Evolutionary conservation across 345 rosid genomes (phyloP), one percentile per base, ranked within the genome.

Genomic region (Raphanus raphanistrum): DNA sequence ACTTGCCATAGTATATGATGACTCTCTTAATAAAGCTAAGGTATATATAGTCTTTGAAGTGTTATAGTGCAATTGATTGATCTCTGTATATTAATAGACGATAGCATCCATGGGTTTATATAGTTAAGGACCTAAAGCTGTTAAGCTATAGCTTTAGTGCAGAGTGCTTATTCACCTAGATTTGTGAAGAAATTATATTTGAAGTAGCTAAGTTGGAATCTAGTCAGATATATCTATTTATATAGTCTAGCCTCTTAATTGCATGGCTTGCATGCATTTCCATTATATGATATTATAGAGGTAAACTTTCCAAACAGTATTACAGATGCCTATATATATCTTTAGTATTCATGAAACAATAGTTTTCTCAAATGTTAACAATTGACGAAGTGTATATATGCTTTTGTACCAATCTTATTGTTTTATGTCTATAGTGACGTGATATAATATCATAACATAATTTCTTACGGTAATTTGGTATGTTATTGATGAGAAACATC

Each of bases 1-100:
- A 43, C 73, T 73, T 41, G 65, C 65, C 82, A 79, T 78, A 66
- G 63, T 63, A 45, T 57, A 36, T 58, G 12, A 43, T n/a, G 55
- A 50, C n/a, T 59, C 16, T 60, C 15, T 59, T 12, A 60, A 27
- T 12, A 27, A 11, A 60, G 17, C 64, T 60, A 28, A 28, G 64
- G 7, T 5, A 27, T 60, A 25, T 58, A 12, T 60, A 60, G 64
- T 28, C 64, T 60, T 60, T 28, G 17, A 13, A 13, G 21, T 29
- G 21, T 61, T 10, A 21, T 21, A 61, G 36, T 4, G 63, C 32
- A 4, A 58, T 58, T 31, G 45, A 12, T 25, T 66, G 71, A 65
- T 74, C 38, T 54, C 38, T 28, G 5, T 27, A 12, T 21, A n/a
- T n/a, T 21, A 21, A 21, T 60, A 13, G 64, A 60, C 12, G 36